phyloP scores from a whole-genome alignment of 768 basidiomycete genomes.

The Hemileccinum impolitum region DNA sequence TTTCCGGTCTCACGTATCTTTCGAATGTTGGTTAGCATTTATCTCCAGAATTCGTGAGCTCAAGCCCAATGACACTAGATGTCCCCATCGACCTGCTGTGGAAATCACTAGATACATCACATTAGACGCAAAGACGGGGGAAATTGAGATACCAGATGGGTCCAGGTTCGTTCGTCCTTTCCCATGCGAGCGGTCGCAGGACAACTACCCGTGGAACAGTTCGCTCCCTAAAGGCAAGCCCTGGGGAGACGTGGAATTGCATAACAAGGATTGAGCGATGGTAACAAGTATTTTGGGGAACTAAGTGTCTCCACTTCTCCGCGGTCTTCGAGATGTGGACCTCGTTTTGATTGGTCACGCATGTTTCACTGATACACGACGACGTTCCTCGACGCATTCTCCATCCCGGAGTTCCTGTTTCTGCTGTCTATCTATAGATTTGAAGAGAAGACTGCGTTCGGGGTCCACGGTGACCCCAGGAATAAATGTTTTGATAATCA shows the following conservation, averaged over 20 bases:
- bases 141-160: constrained; percentile 47
- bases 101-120: constrained; percentile 63
- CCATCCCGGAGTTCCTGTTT: constrained; percentile 27
- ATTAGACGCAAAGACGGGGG: constrained; percentile 45
- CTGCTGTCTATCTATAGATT: constrained; percentile 29
- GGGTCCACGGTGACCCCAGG: constrained; percentile 17
- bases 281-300: constrained; percentile 7
- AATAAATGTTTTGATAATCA: constrained; percentile 4
- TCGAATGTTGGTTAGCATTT: constrained; percentile 48
- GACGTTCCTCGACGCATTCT: constrained; percentile 20
- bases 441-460: constrained; percentile 11
- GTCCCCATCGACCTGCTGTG: constrained; percentile 58
- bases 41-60: constrained; percentile 4
- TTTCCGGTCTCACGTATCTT: constrained; percentile 76
- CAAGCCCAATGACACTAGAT: constrained; percentile 41
- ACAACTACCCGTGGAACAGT: constrained; percentile 24
- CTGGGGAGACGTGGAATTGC: constrained; percentile 32
- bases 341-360: constrained; percentile 15
- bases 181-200: constrained; percentile 5
- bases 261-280: constrained; percentile 14
- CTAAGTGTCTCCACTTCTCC: constrained; percentile 18
- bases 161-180: constrained; percentile 36
- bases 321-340: constrained; percentile 14
- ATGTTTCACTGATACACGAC: constrained; percentile 23
- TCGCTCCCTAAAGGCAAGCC: constrained; percentile 29